Percentiles rank a stretch among this genome's conserved stretches.
These are phyloP conservation scores for Tylopilus subfusipes DNA, from an alignment of 768 basidiomycete genomes.

Conservation along the genomic window DNA sequence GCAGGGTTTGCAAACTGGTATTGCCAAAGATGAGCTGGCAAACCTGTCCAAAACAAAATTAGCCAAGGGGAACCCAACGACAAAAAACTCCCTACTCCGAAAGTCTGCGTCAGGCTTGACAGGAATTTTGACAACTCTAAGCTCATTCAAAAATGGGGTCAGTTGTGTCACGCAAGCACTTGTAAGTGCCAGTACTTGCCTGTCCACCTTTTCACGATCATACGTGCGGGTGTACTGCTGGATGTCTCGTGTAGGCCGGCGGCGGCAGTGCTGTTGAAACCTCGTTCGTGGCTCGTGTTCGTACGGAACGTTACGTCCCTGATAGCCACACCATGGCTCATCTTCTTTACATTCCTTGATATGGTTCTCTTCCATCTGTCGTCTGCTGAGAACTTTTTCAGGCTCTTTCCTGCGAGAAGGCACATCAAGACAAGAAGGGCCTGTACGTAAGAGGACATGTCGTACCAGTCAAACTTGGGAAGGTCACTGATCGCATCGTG, in stretches of 20 bases:
- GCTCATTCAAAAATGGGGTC: not conserved
- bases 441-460: not conserved
- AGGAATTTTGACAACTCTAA: slow-evolving; percentile 60
- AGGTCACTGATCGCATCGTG: slow-evolving; percentile 75
- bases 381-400: not conserved
- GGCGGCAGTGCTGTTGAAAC: slow-evolving; percentile 49
- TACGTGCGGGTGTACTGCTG: slow-evolving; percentile 68
- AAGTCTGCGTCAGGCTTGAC: slow-evolving; percentile 60
- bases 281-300: slow-evolving; percentile 34
- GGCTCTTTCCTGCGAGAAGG: slow-evolving; percentile 25
- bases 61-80: not conserved
- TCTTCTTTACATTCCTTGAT: slow-evolving; percentile 40
- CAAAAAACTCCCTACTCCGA: slow-evolving; percentile 39
- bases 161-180: not conserved
- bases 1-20: slow-evolving; percentile 61
- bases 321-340: slow-evolving; percentile 32
- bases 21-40: slow-evolving; percentile 46
- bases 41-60: slow-evolving; percentile 6
- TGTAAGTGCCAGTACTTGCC: slow-evolving; percentile 39
- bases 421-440: not conserved
- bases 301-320: slow-evolving; percentile 29
- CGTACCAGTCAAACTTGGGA: slow-evolving; percentile 70
- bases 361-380: slow-evolving; percentile 13
- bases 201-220: slow-evolving; percentile 48
- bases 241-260: slow-evolving; percentile 43